phyloP scores from a whole-genome alignment of 1,284 basidiomycete genomes.

The Apiotrichum veenhuisii region DNA sequence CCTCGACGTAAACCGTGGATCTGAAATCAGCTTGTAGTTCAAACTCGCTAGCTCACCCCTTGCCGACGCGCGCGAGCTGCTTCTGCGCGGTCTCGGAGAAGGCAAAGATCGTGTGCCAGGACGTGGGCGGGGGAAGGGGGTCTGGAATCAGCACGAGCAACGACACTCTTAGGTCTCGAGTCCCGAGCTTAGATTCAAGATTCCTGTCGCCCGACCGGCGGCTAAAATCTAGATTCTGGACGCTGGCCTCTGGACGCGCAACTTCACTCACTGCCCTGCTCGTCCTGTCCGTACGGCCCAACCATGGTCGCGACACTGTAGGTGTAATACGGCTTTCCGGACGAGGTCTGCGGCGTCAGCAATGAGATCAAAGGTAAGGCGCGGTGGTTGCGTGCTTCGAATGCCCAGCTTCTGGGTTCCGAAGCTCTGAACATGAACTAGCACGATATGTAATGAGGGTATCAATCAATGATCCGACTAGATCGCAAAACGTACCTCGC shows the following conservation, averaged over 20 bases:
- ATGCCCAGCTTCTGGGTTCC: too few species aligned
- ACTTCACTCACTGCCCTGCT: conserved; percentile 21
- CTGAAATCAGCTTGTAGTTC: conserved; percentile 12
- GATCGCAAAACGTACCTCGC: conserved; percentile 19
- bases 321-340: conserved; percentile 41
- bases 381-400: too few species aligned
- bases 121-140: conserved; percentile 27
- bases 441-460: too few species aligned
- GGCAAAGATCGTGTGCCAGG: conserved; percentile 43
- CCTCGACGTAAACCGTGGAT: conserved; percentile 44
- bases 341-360: conserved; percentile 22
- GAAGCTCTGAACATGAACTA: too few species aligned
- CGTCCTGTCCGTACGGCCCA: conserved; percentile 21
- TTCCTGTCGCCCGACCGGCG: too few species aligned
- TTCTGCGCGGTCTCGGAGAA: conserved; percentile 39
- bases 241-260: too few species aligned
- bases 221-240: too few species aligned
- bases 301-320: conserved; percentile 39
- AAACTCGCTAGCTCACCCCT: conserved; percentile 29
- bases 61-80: conserved; percentile 26
- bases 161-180: too few species aligned
- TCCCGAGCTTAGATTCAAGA: too few species aligned
- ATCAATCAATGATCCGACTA: too few species aligned
- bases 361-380: not conserved
- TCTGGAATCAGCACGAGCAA: conserved; percentile 16